Evolutionary conservation across 768 basidiomycete species (phyloP).

Genomic region (Hygrocybe coccinea): DNA sequence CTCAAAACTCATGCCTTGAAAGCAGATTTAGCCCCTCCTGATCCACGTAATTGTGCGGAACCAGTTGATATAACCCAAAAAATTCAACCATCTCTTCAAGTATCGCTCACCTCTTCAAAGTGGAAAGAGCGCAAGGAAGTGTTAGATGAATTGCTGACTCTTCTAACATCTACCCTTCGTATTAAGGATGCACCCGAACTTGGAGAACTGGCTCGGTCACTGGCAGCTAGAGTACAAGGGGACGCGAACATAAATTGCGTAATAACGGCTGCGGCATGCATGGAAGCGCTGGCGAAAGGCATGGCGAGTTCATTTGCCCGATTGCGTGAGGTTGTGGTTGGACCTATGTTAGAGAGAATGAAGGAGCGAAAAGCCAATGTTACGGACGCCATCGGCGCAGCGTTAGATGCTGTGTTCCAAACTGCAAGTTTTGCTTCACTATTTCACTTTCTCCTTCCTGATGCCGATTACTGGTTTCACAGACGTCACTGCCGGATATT

Average conservation of each 20-base stretch:
- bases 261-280: slow-evolving; percentile 74
- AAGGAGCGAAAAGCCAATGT: slow-evolving; percentile 94
- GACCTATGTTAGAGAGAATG: slow-evolving; percentile 77
- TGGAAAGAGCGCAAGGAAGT: slow-evolving; percentile 98
- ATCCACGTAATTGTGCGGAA: slow-evolving; percentile 77
- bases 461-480: slow-evolving; percentile 11
- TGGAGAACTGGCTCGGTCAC: slow-evolving; percentile 65
- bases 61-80: slow-evolving; percentile 73
- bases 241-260: slow-evolving; percentile 98
- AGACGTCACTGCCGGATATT: slow-evolving; percentile 79
- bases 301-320: slow-evolving; percentile 69
- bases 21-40: slow-evolving; percentile 52
- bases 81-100: slow-evolving; percentile 70
- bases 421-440: slow-evolving; percentile 71
- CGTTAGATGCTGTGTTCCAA: slow-evolving; percentile 82
- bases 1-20: slow-evolving; percentile 10
- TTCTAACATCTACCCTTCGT: slow-evolving; percentile 64
- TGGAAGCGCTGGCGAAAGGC: slow-evolving; percentile 83
- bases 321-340: slow-evolving; percentile 66
- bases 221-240: slow-evolving; percentile 75
- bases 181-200: slow-evolving; percentile 80
- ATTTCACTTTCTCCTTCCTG: slow-evolving; percentile 3
- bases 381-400: slow-evolving; percentile 80
- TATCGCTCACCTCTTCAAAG: slow-evolving; percentile 79
- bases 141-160: slow-evolving; percentile 72